Conservation (phyloP, 441 rosid genomes). For the Brassica balearica region DNA sequence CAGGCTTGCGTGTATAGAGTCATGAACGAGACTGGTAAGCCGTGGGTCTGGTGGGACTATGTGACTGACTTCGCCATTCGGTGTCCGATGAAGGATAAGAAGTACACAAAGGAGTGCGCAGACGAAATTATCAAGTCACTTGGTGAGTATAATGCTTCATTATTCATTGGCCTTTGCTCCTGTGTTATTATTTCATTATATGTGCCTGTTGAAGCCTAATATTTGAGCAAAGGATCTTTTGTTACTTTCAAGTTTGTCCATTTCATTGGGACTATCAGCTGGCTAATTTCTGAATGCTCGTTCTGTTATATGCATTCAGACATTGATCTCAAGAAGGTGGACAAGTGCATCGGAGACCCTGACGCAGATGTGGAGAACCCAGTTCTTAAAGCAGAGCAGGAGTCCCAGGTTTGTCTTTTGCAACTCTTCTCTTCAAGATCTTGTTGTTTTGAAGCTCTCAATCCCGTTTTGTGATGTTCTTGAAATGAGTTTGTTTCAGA, state of each 20-base stretch:
- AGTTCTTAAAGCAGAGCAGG: slow-evolving; percentile 63
- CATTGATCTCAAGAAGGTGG: slow-evolving; percentile 61
- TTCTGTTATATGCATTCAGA: slow-evolving; percentile 41
- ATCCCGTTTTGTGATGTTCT: not conserved
- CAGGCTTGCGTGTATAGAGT: slow-evolving; percentile 61
- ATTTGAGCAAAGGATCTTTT: slow-evolving; percentile 7
- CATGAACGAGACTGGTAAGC: slow-evolving; percentile 55
- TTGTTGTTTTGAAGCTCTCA: not conserved
- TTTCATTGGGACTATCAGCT: slow-evolving; percentile 10
- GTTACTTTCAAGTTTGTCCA: slow-evolving; percentile 12
- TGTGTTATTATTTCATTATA: not conserved
- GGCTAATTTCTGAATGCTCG: slow-evolving; percentile 3
- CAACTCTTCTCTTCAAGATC: slow-evolving; percentile 2
- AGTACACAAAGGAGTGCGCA: slow-evolving; percentile 58
- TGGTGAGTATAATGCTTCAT: slow-evolving; percentile 44
- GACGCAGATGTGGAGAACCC: slow-evolving; percentile 62
- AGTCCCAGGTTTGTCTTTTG: slow-evolving; percentile 55
- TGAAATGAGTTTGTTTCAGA: slow-evolving; percentile 42
- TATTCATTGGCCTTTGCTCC: not conserved
- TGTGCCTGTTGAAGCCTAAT: not conserved
- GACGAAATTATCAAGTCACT: slow-evolving; percentile 54
- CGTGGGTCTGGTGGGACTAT: slow-evolving; percentile 67
- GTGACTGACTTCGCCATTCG: slow-evolving; percentile 62
- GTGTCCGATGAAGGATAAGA: slow-evolving; percentile 65
- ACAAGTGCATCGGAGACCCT: slow-evolving; percentile 67